Percentiles rank a stretch among this genome's conserved stretches.
phyloP scores from a whole-genome alignment of 345 rosid species.

The Syzygium oleosum region DNA sequence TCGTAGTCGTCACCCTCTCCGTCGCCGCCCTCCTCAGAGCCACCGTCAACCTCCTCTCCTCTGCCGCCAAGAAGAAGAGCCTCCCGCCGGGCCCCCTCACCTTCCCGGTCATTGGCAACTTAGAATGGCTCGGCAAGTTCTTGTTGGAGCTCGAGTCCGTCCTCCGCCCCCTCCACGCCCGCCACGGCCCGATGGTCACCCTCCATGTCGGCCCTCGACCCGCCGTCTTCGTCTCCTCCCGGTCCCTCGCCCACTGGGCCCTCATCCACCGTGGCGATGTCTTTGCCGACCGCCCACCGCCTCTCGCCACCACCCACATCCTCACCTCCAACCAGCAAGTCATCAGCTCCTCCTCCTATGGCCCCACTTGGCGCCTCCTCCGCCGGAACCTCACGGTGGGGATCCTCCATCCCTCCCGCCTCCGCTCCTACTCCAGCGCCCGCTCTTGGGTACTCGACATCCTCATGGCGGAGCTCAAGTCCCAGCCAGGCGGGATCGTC shows the following conservation, averaged over 20 bases:
- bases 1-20: neutral
- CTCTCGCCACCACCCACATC: neutral
- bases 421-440: neutral
- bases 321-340: neutral
- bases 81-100: neutral
- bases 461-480: neutral
- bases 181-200: neutral
- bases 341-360: neutral
- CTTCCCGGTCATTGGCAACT: neutral
- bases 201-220: neutral
- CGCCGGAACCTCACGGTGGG: slow-evolving; percentile 6
- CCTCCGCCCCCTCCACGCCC: neutral
- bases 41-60: neutral
- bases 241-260: no score
- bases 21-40: neutral
- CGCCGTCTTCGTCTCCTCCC: neutral
- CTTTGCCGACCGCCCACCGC: no score
- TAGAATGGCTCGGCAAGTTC: neutral
- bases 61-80: neutral
- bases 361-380: slow-evolving; percentile 5
- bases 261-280: no score
- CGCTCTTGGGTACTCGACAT: neutral
- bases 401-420: slow-evolving; percentile 4
- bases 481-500: neutral
- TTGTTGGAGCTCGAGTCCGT: neutral